These are phyloP conservation scores for Primulina tabacum DNA, from an alignment of 257 asterid genomes.

Conservation along the genomic window DNA sequence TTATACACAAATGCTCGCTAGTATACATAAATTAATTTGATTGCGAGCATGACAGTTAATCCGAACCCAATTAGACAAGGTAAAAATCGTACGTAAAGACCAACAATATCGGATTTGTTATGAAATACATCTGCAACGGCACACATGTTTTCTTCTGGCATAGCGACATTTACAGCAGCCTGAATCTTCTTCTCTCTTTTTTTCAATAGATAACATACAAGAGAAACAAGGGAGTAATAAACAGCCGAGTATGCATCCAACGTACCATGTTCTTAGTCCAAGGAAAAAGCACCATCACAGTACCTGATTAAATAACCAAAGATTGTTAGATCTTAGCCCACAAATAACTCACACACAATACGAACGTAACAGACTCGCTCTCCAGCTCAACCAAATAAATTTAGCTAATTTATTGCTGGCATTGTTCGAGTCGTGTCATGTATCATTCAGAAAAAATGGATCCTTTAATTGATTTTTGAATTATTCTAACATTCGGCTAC, in stretches of 20 bases:
- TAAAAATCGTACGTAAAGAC: no score
- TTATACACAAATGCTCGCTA: no score
- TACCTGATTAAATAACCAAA: not conserved
- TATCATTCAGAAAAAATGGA: not conserved
- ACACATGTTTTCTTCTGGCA: not conserved
- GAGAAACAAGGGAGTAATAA: not conserved
- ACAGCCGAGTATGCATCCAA: not conserved
- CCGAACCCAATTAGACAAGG: no score
- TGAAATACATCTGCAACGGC: not conserved
- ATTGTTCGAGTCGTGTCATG: not conserved
- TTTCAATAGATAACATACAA: no score
- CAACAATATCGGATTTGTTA: not conserved
- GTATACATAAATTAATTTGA: no score
- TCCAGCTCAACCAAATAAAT: not conserved
- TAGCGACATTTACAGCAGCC: not conserved
- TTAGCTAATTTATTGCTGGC: no score
- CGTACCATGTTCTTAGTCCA: not conserved
- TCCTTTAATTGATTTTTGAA: no score
- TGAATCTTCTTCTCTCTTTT: no score
- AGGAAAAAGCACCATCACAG: not conserved
- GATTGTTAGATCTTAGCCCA: not conserved
- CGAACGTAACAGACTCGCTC: not conserved
- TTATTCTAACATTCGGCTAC: no score
- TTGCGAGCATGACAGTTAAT: no score
- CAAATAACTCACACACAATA: not conserved